Evolutionary conservation across 2,329 filamentous ascomycete genomes (phyloP).

Genomic region (Ambrosiella beaveri): DNA sequence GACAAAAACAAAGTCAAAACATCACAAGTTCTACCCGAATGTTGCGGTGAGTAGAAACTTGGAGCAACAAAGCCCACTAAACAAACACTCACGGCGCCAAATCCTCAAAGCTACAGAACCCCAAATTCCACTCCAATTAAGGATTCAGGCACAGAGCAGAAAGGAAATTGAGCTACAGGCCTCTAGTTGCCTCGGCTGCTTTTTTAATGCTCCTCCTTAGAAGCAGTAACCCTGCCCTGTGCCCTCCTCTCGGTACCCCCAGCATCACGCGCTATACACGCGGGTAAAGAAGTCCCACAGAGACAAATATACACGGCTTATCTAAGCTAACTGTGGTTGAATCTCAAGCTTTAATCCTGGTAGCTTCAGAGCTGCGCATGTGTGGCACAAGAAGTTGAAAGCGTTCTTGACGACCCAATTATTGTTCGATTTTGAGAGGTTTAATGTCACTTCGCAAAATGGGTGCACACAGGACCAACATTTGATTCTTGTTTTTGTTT

Average conservation of each 20-base stretch:
- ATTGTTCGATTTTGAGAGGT: too few relatives aligned
- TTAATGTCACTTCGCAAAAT: too few relatives aligned
- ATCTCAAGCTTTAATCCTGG: not conserved
- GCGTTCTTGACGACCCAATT: not conserved
- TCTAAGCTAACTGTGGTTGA: not conserved
- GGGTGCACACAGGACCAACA: not conserved
- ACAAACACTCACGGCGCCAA: not conserved
- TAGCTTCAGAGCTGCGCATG: not conserved
- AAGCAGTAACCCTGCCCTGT: constrained; percentile 1
- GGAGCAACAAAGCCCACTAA: not conserved
- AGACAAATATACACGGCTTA: too few relatives aligned
- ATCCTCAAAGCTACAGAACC: not conserved
- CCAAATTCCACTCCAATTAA: not conserved
- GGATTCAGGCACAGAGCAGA: not conserved
- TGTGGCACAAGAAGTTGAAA: not conserved
- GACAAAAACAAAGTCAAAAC: not conserved
- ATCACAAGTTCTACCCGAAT: not conserved
- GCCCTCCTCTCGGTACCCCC: not conserved
- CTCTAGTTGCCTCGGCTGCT: not conserved
- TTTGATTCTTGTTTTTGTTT: not conserved
- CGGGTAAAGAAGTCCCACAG: not conserved
- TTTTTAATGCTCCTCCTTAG: constrained; percentile 3
- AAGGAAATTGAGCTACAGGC: constrained; percentile 1
- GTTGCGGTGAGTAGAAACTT: not conserved
- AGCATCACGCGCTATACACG: not conserved